phyloP scores from a whole-genome alignment of 345 rosid species.

The Linum tenue region DNA sequence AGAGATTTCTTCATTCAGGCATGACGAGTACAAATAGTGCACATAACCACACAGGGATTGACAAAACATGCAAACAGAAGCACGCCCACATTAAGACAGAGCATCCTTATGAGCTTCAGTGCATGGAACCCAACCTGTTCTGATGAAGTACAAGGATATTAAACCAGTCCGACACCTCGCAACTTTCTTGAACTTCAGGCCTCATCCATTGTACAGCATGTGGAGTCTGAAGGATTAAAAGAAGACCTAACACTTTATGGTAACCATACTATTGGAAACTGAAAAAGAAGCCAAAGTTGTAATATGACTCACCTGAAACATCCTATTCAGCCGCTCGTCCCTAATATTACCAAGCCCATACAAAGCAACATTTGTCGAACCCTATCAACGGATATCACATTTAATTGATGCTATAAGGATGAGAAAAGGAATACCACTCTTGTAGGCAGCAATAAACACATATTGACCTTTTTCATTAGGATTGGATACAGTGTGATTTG shows the following conservation, averaged over 20 bases:
- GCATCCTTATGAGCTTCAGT: neutral
- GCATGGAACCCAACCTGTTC: constrained; percentile 50
- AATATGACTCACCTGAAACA: constrained; percentile 68
- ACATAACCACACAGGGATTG: neutral
- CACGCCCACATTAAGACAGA: constrained; percentile 8
- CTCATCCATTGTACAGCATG: constrained; percentile 99
- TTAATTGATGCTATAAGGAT: constrained; percentile 9
- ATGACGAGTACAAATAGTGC: neutral
- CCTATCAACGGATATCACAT: constrained; percentile 37
- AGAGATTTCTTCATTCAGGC: neutral
- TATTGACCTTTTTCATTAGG: constrained; percentile 75
- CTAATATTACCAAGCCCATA: constrained; percentile 98
- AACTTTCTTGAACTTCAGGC: constrained; percentile 88
- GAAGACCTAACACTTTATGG: constrained; percentile 14
- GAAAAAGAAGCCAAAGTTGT: constrained; percentile 8
- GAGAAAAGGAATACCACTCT: constrained; percentile 9
- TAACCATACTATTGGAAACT: constrained; percentile 12
- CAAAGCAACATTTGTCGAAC: constrained; percentile 87
- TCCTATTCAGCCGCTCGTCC: constrained; percentile 93
- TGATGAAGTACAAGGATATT: constrained; percentile 97
- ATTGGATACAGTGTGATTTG: constrained; percentile 84
- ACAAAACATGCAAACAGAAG: neutral
- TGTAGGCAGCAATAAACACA: constrained; percentile 9
- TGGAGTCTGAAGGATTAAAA: constrained; percentile 55
- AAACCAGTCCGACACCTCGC: constrained; percentile 84